These are phyloP conservation scores for Sphagnurus paluster DNA, from an alignment of 1,284 basidiomycete species.

Conservation along the genomic window DNA sequence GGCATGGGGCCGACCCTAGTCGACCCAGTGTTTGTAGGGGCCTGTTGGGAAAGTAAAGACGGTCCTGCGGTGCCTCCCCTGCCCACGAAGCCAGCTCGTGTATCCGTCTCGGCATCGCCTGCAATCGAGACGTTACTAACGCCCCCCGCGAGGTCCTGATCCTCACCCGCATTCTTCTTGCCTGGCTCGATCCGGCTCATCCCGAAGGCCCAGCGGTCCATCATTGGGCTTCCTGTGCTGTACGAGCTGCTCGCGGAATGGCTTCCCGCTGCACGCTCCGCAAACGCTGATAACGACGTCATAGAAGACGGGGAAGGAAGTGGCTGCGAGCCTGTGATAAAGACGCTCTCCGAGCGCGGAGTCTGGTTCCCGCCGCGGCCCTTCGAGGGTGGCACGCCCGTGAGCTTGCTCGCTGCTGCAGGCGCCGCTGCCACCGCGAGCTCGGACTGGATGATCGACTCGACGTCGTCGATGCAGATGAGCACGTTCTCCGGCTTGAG, in stretches of 20 bases:
- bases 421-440: slow-evolving; percentile 30
- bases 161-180: slow-evolving; percentile 14
- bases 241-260: slow-evolving; percentile 13
- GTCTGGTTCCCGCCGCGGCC: slow-evolving; percentile 98
- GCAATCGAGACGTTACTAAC: slow-evolving; percentile 59
- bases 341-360: slow-evolving; percentile 84
- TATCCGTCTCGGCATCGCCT: slow-evolving; percentile 18
- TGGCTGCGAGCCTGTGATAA: slow-evolving; percentile 94
- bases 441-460: slow-evolving; percentile 89
- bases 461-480: slow-evolving; percentile 97
- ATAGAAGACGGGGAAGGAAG: slow-evolving; percentile 77
- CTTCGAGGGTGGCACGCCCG: slow-evolving; percentile 94
- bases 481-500: slow-evolving; percentile 98
- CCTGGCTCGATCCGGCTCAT: slow-evolving; percentile 77
- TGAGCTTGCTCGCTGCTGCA: slow-evolving; percentile 60
- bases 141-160: slow-evolving; percentile 32
- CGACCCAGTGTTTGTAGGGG: slow-evolving; percentile 40
- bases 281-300: slow-evolving; percentile 26
- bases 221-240: slow-evolving; percentile 46
- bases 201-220: slow-evolving; percentile 90
- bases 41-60: slow-evolving; percentile 82
- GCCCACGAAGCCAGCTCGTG: slow-evolving; percentile 25
- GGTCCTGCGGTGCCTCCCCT: slow-evolving; percentile 49
- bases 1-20: slow-evolving; percentile 23
- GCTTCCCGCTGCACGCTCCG: slow-evolving; percentile 8